A percentile compares a stretch with the other conserved stretches of the same genome.
phyloP scores from a whole-genome alignment of 345 rosid species.

The Triadica sebifera region DNA sequence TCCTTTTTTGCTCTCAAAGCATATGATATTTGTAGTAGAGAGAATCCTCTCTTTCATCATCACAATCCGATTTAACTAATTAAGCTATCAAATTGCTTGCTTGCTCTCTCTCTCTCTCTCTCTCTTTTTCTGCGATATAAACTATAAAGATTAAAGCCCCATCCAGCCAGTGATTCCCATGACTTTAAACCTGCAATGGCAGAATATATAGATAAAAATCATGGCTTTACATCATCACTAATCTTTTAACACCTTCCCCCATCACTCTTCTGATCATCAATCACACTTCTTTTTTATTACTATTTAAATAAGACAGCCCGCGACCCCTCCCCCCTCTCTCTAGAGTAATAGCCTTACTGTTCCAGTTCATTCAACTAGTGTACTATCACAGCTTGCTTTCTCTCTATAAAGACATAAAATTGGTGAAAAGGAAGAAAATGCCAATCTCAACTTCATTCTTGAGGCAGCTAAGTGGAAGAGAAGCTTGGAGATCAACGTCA shows the following conservation, averaged over 20 bases:
- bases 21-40: too few relatives aligned
- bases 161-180: slow-evolving; percentile 29
- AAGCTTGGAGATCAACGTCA: slow-evolving; percentile 55
- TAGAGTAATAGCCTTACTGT: slow-evolving; percentile 2
- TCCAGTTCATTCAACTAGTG: background rate
- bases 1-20: too few relatives aligned
- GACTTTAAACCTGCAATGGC: slow-evolving; percentile 30
- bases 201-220: slow-evolving; percentile 13
- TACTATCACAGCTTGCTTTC: background rate
- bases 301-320: background rate
- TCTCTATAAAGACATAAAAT: background rate
- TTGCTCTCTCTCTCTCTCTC: background rate
- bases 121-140: background rate
- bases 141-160: background rate
- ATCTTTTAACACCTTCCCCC: background rate
- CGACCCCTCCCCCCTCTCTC: background rate
- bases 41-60: too few relatives aligned
- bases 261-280: slow-evolving; percentile 3
- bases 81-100: too few relatives aligned
- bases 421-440: slow-evolving; percentile 13
- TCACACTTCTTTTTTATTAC: background rate
- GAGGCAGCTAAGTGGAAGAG: slow-evolving; percentile 62
- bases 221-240: slow-evolving; percentile 30
- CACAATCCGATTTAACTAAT: too few relatives aligned
- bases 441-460: slow-evolving; percentile 48